Conservation (phyloP, 148 eudicot genomes). For the Salicornia ramosissima region DNA sequence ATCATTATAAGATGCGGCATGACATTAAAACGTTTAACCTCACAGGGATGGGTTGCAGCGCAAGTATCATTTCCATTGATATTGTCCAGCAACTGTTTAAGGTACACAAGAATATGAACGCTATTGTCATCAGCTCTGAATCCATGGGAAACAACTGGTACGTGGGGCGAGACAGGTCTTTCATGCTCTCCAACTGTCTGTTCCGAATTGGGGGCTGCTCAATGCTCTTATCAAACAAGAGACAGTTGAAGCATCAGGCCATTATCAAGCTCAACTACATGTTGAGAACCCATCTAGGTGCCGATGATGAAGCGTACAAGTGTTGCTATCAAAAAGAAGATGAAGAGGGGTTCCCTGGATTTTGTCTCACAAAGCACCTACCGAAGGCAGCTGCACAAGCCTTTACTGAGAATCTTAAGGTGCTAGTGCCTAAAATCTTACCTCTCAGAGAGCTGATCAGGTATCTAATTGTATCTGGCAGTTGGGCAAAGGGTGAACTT, state of each 20-base stretch:
- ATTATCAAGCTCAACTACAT: conserved; percentile 48
- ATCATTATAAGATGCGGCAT: conserved; percentile 63
- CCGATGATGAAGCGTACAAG: conserved; percentile 57
- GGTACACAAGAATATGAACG: conserved; percentile 42
- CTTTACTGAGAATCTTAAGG: conserved; percentile 44
- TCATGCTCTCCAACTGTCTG: conserved; percentile 80
- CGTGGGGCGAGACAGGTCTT: conserved; percentile 58
- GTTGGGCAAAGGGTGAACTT: conserved; percentile 24
- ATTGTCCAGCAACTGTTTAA: conserved; percentile 54
- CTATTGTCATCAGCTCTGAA: conserved; percentile 61
- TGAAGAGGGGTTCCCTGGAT: conserved; percentile 41
- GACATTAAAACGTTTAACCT: conserved; percentile 55
- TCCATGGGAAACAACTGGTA: conserved; percentile 79
- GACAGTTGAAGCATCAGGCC: conserved; percentile 32
- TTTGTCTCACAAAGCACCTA: conserved; percentile 55
- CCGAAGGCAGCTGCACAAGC: conserved; percentile 55
- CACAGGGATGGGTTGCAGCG: conserved; percentile 91
- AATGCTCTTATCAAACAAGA: conserved; percentile 65
- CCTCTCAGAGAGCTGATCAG: conserved; percentile 50
- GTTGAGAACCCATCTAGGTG: conserved; percentile 63
- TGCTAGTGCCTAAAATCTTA: conserved; percentile 47
- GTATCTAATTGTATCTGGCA: conserved; percentile 25
- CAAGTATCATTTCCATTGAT: conserved; percentile 63
- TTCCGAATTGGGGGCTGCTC: conserved; percentile 80
- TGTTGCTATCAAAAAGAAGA: conserved; percentile 79